These are phyloP conservation scores for Aureoboletus auriporus DNA, from an alignment of 768 basidiomycete species.

Conservation along the genomic window DNA sequence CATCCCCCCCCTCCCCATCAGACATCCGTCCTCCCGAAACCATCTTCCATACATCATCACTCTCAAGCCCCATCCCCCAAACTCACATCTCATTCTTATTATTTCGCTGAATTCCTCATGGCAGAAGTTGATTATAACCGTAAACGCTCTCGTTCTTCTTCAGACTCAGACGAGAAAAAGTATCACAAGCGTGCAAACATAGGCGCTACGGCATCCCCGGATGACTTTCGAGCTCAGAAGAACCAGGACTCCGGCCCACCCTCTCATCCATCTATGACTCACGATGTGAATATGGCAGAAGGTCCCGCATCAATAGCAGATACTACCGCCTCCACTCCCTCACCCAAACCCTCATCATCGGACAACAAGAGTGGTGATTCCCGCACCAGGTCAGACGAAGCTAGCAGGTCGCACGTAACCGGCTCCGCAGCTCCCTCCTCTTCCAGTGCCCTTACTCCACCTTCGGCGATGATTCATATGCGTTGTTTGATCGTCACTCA, in stretches of 20 bases:
- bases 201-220: slow-evolving; percentile 57
- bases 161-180: slow-evolving; percentile 76
- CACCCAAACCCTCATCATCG: slow-evolving; percentile 44
- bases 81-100: slow-evolving; percentile 35
- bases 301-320: slow-evolving; percentile 34
- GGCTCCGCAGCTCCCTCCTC: slow-evolving; percentile 50
- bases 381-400: slow-evolving; percentile 33
- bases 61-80: slow-evolving; percentile 42
- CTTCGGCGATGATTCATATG: slow-evolving; percentile 91
- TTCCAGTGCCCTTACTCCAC: slow-evolving; percentile 44
- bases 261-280: slow-evolving; percentile 35
- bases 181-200: slow-evolving; percentile 82
- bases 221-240: slow-evolving; percentile 54
- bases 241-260: slow-evolving; percentile 42
- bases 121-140: slow-evolving; percentile 82
- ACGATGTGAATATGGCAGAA: slow-evolving; percentile 68
- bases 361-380: slow-evolving; percentile 42
- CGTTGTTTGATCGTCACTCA: slow-evolving; percentile 98
- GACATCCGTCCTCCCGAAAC: slow-evolving; percentile 40
- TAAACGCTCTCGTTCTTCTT: slow-evolving; percentile 85
- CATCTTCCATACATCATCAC: slow-evolving; percentile 37
- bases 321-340: slow-evolving; percentile 53
- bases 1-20: slow-evolving; percentile 47
- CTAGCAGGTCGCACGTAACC: slow-evolving; percentile 39
- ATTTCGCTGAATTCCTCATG: slow-evolving; percentile 63